These are phyloP conservation scores for Nothophaeocryptopus gaeumannii DNA, from an alignment of 2,329 filamentous ascomycete genomes.

Conservation along the genomic window DNA sequence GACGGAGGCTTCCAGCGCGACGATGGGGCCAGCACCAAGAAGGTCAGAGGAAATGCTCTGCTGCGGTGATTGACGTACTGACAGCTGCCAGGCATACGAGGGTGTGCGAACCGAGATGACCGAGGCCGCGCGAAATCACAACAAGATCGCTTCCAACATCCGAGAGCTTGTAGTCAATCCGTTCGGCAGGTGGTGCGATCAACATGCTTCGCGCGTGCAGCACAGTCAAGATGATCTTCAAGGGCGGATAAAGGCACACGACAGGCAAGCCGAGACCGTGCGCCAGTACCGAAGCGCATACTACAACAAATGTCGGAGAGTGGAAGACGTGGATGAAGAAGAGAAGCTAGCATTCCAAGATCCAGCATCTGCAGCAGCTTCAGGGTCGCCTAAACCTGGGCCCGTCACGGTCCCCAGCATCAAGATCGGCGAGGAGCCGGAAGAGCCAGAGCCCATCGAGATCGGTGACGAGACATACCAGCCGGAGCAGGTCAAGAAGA, in stretches of 20 bases:
- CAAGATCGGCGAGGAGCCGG: constrained; percentile 68
- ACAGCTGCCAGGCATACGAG: constrained; percentile 71
- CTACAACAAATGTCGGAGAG: constrained; percentile 96
- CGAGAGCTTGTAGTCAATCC: constrained; percentile 92
- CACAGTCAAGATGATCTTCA: constrained; percentile 95
- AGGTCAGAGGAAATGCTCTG: constrained; percentile 56
- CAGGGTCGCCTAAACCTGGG: constrained; percentile 48
- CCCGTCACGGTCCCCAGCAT: constrained; percentile 72
- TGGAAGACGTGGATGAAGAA: constrained; percentile 96
- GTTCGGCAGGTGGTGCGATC: constrained; percentile 93
- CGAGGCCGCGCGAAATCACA: constrained; percentile 83
- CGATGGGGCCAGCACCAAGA: constrained; percentile 92
- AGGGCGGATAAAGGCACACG: constrained; percentile 83
- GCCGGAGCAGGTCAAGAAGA: constrained; percentile 85
- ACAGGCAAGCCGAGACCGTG: constrained; percentile 83
- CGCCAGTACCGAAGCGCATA: constrained; percentile 94
- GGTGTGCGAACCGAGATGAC: constrained; percentile 90
- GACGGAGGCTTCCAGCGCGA: constrained; percentile 81
- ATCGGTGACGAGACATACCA: constrained; percentile 86
- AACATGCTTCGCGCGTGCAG: constrained; percentile 85
- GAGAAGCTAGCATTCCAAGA: constrained; percentile 97
- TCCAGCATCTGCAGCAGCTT: constrained; percentile 54
- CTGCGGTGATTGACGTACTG: constrained; percentile 7
- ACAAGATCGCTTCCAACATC: constrained; percentile 94
- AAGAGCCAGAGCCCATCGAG: constrained; percentile 81